Conservation (phyloP, 805 yeast species). For the Candida tallmaniae region DNA sequence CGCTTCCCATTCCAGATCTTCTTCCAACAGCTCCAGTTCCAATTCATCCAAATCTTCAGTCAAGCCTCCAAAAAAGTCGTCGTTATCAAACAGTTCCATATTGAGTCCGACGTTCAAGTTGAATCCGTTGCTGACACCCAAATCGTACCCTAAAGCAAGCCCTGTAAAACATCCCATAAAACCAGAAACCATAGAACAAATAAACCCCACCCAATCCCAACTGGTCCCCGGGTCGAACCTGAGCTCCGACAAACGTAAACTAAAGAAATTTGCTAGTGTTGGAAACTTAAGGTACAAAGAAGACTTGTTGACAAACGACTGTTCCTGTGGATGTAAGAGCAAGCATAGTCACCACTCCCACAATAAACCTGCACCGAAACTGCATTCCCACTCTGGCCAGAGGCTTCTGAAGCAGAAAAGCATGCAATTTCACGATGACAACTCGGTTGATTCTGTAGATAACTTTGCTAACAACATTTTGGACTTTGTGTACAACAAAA, state of each 20-base stretch:
- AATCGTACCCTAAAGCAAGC: background rate
- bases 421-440: slow-evolving; percentile 1
- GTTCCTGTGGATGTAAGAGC: slow-evolving; percentile 10
- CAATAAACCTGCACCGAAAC: too few species aligned
- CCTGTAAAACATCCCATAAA: too few species aligned
- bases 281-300: slow-evolving; percentile 9
- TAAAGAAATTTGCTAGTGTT: slow-evolving; percentile 1
- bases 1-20: slow-evolving; percentile 10
- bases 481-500: slow-evolving; percentile 13
- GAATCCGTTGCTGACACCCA: background rate
- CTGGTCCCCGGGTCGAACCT: background rate
- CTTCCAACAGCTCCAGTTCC: slow-evolving; percentile 10
- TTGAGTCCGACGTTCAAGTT: background rate
- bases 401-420: slow-evolving; percentile 5
- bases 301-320: slow-evolving; percentile 8
- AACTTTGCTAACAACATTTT: slow-evolving; percentile 14
- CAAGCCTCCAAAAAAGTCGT: background rate
- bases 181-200: too few species aligned
- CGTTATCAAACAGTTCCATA: background rate
- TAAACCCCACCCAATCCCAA: too few species aligned
- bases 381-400: too few species aligned
- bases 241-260: background rate
- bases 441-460: slow-evolving; percentile 14
- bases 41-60: slow-evolving; percentile 8
- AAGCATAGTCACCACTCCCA: slow-evolving; percentile 1